Evolutionary conservation across 441 rosid species (phyloP), one percentile per base, ranked within the genome.

Genomic region (Sinapis alba): DNA sequence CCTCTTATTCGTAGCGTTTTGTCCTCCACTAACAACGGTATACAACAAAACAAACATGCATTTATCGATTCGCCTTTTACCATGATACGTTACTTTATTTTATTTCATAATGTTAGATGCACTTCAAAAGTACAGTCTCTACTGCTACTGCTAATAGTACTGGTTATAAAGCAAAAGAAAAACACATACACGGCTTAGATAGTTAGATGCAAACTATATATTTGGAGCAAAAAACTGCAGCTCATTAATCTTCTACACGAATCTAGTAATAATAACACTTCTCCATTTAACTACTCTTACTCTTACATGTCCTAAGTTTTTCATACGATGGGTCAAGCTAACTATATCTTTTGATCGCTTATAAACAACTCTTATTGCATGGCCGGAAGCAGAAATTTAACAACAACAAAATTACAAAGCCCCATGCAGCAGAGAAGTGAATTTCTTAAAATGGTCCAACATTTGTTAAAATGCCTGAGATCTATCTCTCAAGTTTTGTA

Each of bases 1-100:
- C 75, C 51, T 45, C 61, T 58, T 70, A 43, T 58, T 71, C 54
- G 24, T 45, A 64, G 13, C 65, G 58, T 32, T 56, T 64, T 64
- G 62, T 60, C 20, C 26, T 27, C 64, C 57, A 51, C 24, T 61
- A 8, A 41, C 11, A 45, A 15, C 59, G 34, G 24, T 9, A 58
- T 45, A 45, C 8, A 59, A 6, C 7, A 32, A 67, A 16, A 12
- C 3, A 20, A 65, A 36, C n/a, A 51, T 43, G 34, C 58, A 27
- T 73, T 20, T 38, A 19, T 74, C 23, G 45, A 73, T 64, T 72
- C 20, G 54, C 43, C 8, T 30, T 12, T 28, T 20, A 45, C 54
- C 13, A 27, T n/a, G 13, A 65, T 56, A 21, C 58, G 34, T 65
- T 9, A 27, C 5, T 19, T 53, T 54, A 41, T 2, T 50, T 34